Evolutionary conservation across 1,284 basidiomycete genomes (phyloP).

Genomic region (Peniophora sp.): DNA sequence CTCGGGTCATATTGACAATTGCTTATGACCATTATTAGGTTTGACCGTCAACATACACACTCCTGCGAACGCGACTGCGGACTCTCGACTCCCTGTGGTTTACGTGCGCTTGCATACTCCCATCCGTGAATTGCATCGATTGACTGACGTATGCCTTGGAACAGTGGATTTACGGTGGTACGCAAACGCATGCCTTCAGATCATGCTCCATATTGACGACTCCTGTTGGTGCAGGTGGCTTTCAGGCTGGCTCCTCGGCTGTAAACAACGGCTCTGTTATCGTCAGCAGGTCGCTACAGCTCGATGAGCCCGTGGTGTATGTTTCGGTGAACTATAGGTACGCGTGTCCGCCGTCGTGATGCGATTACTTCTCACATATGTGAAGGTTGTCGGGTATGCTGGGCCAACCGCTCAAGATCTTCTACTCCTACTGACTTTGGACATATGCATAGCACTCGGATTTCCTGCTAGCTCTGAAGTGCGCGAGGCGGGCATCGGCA

Average conservation of each 20-base stretch:
- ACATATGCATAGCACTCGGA: slow-evolving; percentile 25
- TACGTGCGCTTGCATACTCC: not conserved
- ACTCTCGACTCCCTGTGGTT: not conserved
- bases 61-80: not conserved
- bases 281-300: slow-evolving; percentile 24
- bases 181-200: slow-evolving; percentile 5
- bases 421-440: not conserved
- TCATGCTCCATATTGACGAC: no score
- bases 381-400: not conserved
- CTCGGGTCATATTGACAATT: no score
- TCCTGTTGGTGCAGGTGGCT: slow-evolving; percentile 1
- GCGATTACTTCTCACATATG: no score
- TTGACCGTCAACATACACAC: not conserved
- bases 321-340: slow-evolving; percentile 8
- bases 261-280: slow-evolving; percentile 10
- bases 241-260: slow-evolving; percentile 11
- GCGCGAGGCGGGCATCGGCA: slow-evolving; percentile 40
- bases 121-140: not conserved
- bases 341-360: no score
- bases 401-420: not conserved
- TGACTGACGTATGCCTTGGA: not conserved
- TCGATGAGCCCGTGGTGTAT: slow-evolving; percentile 24
- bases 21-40: not conserved
- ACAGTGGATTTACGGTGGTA: slow-evolving; percentile 17
- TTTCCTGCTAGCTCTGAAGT: slow-evolving; percentile 43